Evolutionary conservation across 1,139 yeast genomes (phyloP).

Genomic region (Suzukiozyma palmioleophila): DNA sequence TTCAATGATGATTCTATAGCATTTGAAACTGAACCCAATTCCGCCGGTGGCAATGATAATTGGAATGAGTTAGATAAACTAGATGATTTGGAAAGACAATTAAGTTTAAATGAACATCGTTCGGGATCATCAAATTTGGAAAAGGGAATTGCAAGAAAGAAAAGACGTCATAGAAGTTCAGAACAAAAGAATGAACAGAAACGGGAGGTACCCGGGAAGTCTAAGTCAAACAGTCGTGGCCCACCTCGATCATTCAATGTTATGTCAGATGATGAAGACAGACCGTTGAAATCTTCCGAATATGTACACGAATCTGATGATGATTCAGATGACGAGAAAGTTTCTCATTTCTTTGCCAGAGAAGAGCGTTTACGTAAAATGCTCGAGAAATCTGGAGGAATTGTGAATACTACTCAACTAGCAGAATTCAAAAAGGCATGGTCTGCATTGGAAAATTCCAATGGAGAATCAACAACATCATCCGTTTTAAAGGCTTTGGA

Average conservation of each 20-base stretch:
- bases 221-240: slow-evolving; percentile 10
- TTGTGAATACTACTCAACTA: slow-evolving; percentile 33
- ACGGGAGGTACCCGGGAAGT: slow-evolving; percentile 5
- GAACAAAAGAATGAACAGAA: slow-evolving; percentile 3
- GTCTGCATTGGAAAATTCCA: slow-evolving; percentile 23
- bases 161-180: slow-evolving; percentile 7
- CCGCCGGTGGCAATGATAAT: slow-evolving; percentile 14
- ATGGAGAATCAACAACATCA: slow-evolving; percentile 9
- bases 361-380: slow-evolving; percentile 52
- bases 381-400: slow-evolving; percentile 36
- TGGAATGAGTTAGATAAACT: slow-evolving; percentile 27
- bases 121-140: slow-evolving; percentile 6
- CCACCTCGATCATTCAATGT: slow-evolving; percentile 16
- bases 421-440: slow-evolving; percentile 36
- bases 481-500: slow-evolving; percentile 25
- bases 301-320: slow-evolving; percentile 64
- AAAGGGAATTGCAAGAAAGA: slow-evolving; percentile 21
- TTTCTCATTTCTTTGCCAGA: slow-evolving; percentile 49
- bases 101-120: slow-evolving; percentile 7
- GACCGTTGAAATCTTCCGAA: slow-evolving; percentile 41
- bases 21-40: slow-evolving; percentile 26
- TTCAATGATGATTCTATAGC: slow-evolving; percentile 29
- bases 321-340: slow-evolving; percentile 58
- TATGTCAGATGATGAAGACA: slow-evolving; percentile 16
- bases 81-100: slow-evolving; percentile 28